A percentile compares a stretch with the other conserved stretches of the same genome.
Evolutionary conservation across 176 grass and related monocot genomes (phyloP).

Genomic region (Secale cereale): DNA sequence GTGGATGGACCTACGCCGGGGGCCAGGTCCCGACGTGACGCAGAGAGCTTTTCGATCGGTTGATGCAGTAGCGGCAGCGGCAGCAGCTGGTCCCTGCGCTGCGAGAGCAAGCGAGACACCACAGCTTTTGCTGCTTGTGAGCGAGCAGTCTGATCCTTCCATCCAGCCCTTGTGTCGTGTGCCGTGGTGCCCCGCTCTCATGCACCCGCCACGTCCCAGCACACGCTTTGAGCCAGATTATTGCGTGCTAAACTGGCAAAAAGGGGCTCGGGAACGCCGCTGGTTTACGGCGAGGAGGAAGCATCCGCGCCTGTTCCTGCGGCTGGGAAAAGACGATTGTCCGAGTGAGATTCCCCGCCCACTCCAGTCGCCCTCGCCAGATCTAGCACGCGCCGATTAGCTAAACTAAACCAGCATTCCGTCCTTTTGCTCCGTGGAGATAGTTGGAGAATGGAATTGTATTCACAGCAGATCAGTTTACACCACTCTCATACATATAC

Average conservation of each 20-base stretch:
- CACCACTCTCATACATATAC: no score
- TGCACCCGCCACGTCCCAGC: no score
- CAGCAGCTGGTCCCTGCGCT: neutral
- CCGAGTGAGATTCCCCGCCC: neutral
- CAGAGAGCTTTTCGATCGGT: neutral
- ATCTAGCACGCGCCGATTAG: neutral
- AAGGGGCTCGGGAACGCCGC: neutral
- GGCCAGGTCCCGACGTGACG: neutral
- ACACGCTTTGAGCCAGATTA: neutral
- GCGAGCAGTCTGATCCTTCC: neutral
- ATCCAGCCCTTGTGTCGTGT: neutral
- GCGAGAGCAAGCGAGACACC: neutral
- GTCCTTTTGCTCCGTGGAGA: neutral
- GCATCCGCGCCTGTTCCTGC: neutral
- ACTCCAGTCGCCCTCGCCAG: neutral
- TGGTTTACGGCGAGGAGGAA: neutral
- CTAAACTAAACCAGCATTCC: neutral
- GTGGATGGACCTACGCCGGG: neutral
- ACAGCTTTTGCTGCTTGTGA: slow-evolving; percentile 21
- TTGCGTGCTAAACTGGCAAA: neutral
- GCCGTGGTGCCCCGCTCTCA: neutral
- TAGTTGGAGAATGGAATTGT: no score
- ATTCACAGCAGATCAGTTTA: no score
- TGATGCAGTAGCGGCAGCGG: no score
- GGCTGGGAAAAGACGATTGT: neutral